phyloP scores from a whole-genome alignment of 352 stramenopile species.

The Pythium vanterpoolii region DNA sequence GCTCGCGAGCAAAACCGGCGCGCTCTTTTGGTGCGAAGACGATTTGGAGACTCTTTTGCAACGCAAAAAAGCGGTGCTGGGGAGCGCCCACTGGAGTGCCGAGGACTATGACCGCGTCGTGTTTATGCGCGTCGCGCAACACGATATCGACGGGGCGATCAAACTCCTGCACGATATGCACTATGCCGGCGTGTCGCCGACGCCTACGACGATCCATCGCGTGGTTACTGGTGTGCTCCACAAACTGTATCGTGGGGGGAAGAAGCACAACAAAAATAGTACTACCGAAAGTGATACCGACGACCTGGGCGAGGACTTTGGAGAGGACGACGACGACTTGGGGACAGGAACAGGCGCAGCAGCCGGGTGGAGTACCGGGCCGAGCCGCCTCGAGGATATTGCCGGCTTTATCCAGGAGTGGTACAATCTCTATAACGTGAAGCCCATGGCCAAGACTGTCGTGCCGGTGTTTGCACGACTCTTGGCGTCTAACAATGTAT shows the following conservation, averaged over 20 bases:
- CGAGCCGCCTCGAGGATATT: constrained; percentile 54
- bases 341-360: constrained; percentile 7
- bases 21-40: constrained; percentile 57
- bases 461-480: constrained; percentile 65
- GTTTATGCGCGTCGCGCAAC: constrained; percentile 48
- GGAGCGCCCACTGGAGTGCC: constrained; percentile 19
- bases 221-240: constrained; percentile 63
- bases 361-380: constrained; percentile 28
- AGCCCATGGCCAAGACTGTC: constrained; percentile 67
- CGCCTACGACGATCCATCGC: constrained; percentile 64
- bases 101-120: constrained; percentile 71
- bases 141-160: constrained; percentile 49
- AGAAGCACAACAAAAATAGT: not conserved
- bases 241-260: constrained; percentile 24
- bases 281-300: constrained; percentile 20
- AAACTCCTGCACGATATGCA: constrained; percentile 80
- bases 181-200: constrained; percentile 63
- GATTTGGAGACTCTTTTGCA: constrained; percentile 50
- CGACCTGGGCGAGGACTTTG: constrained; percentile 32
- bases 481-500: constrained; percentile 41
- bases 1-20: constrained; percentile 48
- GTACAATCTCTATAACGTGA: constrained; percentile 78
- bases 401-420: constrained; percentile 80
- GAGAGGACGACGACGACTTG: constrained; percentile 18
- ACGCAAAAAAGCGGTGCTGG: constrained; percentile 50